phyloP scores from a whole-genome alignment of 1,284 basidiomycete species.

The Trametes versicolor region DNA sequence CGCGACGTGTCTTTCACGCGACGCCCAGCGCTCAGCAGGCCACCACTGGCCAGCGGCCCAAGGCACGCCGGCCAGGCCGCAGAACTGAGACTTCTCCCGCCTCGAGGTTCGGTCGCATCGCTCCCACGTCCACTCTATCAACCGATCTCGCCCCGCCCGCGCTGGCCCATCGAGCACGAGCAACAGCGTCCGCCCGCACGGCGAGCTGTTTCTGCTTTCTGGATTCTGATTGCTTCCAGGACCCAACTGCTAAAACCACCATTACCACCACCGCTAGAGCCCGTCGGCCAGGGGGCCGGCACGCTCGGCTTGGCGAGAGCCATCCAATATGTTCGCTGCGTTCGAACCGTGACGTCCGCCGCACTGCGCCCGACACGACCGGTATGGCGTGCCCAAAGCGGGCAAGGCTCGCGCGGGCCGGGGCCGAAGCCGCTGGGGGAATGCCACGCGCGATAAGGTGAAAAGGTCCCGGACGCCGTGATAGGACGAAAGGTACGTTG shows the following conservation, averaged over 20 bases:
- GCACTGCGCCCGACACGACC: conserved; percentile 3
- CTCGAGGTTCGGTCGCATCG: conserved; percentile 1
- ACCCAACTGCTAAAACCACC: too few species aligned
- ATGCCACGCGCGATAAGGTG: conserved; percentile 23
- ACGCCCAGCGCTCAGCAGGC: background rate
- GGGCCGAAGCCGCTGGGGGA: conserved; percentile 1
- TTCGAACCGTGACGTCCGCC: too few species aligned
- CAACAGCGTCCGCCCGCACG: background rate
- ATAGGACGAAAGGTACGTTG: background rate
- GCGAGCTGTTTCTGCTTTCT: too few species aligned
- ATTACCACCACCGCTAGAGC: too few species aligned
- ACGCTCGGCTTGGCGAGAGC: too few species aligned
- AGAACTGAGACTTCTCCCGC: conserved; percentile 7
- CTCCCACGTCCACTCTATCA: conserved; percentile 22
- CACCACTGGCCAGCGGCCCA: too few species aligned
- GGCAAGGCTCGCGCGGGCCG: background rate
- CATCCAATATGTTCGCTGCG: too few species aligned
- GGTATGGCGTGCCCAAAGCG: background rate
- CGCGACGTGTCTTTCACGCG: background rate
- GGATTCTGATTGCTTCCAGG: too few species aligned
- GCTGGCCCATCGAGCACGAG: background rate
- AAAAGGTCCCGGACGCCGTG: conserved; percentile 16
- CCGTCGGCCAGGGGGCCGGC: too few species aligned
- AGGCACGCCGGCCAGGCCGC: background rate
- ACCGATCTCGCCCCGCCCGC: background rate